Percentiles rank a stretch among this genome's conserved stretches.
These are phyloP conservation scores for Rachicladosporium sp. DNA, from an alignment of 2,329 filamentous ascomycete species.

Conservation along the genomic window DNA sequence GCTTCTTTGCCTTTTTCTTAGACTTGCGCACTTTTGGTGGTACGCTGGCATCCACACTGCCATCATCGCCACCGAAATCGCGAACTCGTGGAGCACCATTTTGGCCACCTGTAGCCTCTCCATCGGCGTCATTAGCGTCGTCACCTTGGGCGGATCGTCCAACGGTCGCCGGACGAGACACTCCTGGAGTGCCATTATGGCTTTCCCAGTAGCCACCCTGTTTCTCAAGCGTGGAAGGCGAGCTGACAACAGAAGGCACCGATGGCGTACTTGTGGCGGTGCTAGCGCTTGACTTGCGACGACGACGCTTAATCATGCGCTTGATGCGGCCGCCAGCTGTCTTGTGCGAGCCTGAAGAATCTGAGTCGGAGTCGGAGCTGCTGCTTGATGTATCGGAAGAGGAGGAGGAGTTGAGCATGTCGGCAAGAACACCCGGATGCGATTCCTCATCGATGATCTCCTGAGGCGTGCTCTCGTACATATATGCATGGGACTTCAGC, in stretches of 20 bases:
- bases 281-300: conserved; percentile 67
- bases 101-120: conserved; percentile 18
- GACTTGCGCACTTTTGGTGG: conserved; percentile 18
- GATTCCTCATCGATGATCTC: conserved; percentile 87
- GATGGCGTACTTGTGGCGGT: conserved; percentile 48
- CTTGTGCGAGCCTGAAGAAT: conserved; percentile 41
- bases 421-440: conserved; percentile 69
- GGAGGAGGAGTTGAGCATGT: conserved; percentile 63
- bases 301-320: conserved; percentile 59
- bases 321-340: conserved; percentile 66
- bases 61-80: conserved; percentile 32
- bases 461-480: conserved; percentile 87
- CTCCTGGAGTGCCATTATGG: conserved; percentile 10
- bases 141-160: conserved; percentile 41
- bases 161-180: conserved; percentile 25
- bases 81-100: conserved; percentile 26
- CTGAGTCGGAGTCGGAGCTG: conserved; percentile 46
- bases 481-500: conserved; percentile 80
- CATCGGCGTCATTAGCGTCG: conserved; percentile 44
- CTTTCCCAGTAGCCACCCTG: conserved; percentile 27
- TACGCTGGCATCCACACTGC: conserved; percentile 3
- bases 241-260: conserved; percentile 31
- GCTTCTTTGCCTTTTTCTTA: conserved; percentile 27
- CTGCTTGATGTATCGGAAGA: conserved; percentile 42
- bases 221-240: conserved; percentile 29